Evolutionary conservation across 805 yeast species (phyloP), one percentile per base, ranked within the genome.

Genomic region (Sugiyamaella chiloensis): DNA sequence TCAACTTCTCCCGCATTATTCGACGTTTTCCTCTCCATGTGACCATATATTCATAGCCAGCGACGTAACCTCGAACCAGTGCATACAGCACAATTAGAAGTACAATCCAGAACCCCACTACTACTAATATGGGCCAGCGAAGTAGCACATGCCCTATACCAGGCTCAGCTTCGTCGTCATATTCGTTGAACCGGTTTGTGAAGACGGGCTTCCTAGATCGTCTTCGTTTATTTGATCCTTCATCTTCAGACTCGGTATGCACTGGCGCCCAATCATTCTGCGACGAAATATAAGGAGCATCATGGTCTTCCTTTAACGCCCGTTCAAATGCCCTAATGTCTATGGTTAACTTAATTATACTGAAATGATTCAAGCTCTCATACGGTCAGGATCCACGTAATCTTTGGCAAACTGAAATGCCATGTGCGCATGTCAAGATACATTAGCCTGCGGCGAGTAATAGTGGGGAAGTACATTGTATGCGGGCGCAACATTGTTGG

Each of bases 51-150:
- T 85, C 95, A 60, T 76, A 79, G 2, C 80, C 61, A 1, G 85
- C 77, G 26, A 85, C 87, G 55, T 79, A 78, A 2, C 77, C 55
- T 39, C 95, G 65, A 1, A 85, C 72, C 1, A 72, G 29, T 4
- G 77, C 62, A 60, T 85, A 85, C 0, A 75, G 40, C 0, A 71
- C 21, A 21, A 79, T 71, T 9, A 85, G 65, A 2, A 80, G 49
- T 0, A 59, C 30, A 1, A 83, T 68, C 88, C 90, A 85, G 12
- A 67, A 26, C 2, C 75, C 53, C 1, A 81, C 76, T 14, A 76
- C 64, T 0, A 76, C 40, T 46, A 85, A 66, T 2, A 83, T 62
- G 0, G 93, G 95, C 76, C 84, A 85, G 37, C 93, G 65, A 23
- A 85, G 66, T 1, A 85, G 32, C 37, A 65, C 63, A 54, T 75